phyloP scores from a whole-genome alignment of 2,329 filamentous ascomycete species.

The Penicillium olsonii region DNA sequence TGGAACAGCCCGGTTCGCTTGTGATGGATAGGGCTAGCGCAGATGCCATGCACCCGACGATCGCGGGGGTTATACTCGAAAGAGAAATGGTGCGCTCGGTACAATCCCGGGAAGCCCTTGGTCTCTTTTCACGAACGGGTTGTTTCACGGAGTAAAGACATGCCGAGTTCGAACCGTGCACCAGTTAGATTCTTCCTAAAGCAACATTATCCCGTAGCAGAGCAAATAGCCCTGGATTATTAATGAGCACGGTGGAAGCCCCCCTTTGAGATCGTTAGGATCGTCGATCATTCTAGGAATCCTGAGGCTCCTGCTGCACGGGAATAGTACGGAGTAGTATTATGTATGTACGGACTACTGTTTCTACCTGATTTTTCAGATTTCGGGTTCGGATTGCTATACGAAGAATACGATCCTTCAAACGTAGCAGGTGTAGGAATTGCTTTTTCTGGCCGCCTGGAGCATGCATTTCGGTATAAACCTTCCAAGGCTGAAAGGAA shows the following conservation, averaged over 20 bases:
- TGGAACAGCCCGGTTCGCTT: slow-evolving; percentile 3
- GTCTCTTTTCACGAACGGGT: slow-evolving; percentile 14
- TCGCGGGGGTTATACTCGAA: slow-evolving; percentile 26
- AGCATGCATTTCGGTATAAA: too few species aligned
- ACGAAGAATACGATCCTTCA: background rate
- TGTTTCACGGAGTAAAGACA: slow-evolving; percentile 19
- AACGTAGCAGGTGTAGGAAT: background rate
- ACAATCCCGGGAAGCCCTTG: slow-evolving; percentile 3
- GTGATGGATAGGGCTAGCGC: background rate
- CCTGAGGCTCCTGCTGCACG: slow-evolving; percentile 8
- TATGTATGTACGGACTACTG: too few species aligned
- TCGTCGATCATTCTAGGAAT: slow-evolving; percentile 12
- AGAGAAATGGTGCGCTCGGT: slow-evolving; percentile 3
- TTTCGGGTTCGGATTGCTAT: background rate
- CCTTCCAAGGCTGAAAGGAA: too few species aligned
- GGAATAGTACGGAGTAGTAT: too few species aligned
- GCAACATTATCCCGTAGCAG: background rate
- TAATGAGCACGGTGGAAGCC: background rate
- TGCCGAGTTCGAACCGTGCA: slow-evolving; percentile 1
- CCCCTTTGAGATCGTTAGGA: slow-evolving; percentile 4
- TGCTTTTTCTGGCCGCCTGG: background rate
- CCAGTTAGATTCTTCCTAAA: background rate
- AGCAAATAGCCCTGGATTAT: slow-evolving; percentile 2
- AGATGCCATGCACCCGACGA: slow-evolving; percentile 9
- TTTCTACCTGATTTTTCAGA: slow-evolving; percentile 8